Conservation (phyloP, 352 stramenopile species). For the Globisporangium heterothallicum region DNA sequence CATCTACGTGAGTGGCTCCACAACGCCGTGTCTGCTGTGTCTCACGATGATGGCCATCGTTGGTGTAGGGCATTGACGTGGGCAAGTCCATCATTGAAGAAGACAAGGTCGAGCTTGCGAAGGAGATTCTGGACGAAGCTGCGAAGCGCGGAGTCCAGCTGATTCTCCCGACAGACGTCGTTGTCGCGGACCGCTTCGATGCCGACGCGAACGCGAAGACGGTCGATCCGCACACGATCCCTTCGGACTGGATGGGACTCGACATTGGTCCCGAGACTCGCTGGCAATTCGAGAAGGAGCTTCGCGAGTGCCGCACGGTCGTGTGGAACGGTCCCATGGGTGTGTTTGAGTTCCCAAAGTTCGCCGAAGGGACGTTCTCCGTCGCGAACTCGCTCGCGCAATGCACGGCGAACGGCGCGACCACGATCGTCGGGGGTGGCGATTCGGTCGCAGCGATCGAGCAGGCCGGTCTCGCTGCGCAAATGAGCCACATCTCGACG, state of each 20-base stretch:
- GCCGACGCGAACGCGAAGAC: slow-evolving; percentile 57
- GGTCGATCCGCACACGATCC: slow-evolving; percentile 83
- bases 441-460: slow-evolving; percentile 96
- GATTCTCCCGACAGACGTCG: slow-evolving; percentile 91
- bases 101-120: slow-evolving; percentile 91
- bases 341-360: slow-evolving; percentile 97
- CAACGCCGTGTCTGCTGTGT: too few relatives aligned
- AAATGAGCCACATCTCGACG: slow-evolving; percentile 97
- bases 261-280: slow-evolving; percentile 69
- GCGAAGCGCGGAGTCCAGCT: slow-evolving; percentile 86
- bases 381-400: slow-evolving; percentile 91
- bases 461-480: slow-evolving; percentile 85
- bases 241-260: slow-evolving; percentile 95
- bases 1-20: too few relatives aligned
- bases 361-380: slow-evolving; percentile 92
- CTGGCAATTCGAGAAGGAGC: slow-evolving; percentile 65
- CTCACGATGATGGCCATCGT: too few relatives aligned
- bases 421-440: slow-evolving; percentile 92
- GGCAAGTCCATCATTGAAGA: slow-evolving; percentile 95
- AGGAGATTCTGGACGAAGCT: slow-evolving; percentile 88
- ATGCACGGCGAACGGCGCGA: slow-evolving; percentile 73
- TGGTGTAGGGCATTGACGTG: slow-evolving; percentile 82
- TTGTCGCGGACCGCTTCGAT: slow-evolving; percentile 90
- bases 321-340: slow-evolving; percentile 97
- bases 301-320: slow-evolving; percentile 90